These are phyloP conservation scores for Manihot esculenta DNA, from an alignment of 441 rosid genomes.

Conservation along the genomic window DNA sequence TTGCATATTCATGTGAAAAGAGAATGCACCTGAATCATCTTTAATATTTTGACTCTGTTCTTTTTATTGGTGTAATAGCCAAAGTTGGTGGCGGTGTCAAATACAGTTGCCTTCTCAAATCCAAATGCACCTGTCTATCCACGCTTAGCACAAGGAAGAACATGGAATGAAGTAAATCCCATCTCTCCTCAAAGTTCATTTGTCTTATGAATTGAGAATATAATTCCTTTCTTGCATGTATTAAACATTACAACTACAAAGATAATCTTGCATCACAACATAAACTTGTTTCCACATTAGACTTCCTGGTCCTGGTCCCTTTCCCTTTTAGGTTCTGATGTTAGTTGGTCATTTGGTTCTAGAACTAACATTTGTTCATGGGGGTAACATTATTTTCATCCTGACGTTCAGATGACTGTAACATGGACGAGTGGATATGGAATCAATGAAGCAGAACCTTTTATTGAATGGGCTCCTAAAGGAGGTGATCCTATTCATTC, in stretches of 20 bases:
- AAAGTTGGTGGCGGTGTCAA: slow-evolving; percentile 70
- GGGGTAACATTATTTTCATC: slow-evolving; percentile 1
- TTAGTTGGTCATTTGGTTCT: background rate
- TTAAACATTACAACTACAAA: background rate
- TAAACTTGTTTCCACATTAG: background rate
- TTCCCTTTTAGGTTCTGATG: background rate
- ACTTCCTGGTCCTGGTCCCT: background rate
- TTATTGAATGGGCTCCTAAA: slow-evolving; percentile 71
- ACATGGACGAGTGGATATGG: slow-evolving; percentile 95
- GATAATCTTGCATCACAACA: background rate
- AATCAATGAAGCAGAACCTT: slow-evolving; percentile 58
- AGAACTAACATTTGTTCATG: background rate
- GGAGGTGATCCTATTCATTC: slow-evolving; percentile 47
- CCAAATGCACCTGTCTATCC: slow-evolving; percentile 84
- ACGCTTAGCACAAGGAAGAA: slow-evolving; percentile 76
- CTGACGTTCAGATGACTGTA: slow-evolving; percentile 62
- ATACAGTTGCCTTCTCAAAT: slow-evolving; percentile 51
- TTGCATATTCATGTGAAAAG: background rate
- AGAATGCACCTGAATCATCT: too few species aligned
- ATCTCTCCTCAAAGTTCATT: too few species aligned
- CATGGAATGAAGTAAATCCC: slow-evolving; percentile 71
- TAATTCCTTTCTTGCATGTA: background rate
- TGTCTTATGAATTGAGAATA: background rate
- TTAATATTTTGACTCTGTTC: too few species aligned
- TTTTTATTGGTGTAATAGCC: slow-evolving; percentile 52